phyloP scores from a whole-genome alignment of 2,329 filamentous ascomycete species.

The Geosmithia morbida region DNA sequence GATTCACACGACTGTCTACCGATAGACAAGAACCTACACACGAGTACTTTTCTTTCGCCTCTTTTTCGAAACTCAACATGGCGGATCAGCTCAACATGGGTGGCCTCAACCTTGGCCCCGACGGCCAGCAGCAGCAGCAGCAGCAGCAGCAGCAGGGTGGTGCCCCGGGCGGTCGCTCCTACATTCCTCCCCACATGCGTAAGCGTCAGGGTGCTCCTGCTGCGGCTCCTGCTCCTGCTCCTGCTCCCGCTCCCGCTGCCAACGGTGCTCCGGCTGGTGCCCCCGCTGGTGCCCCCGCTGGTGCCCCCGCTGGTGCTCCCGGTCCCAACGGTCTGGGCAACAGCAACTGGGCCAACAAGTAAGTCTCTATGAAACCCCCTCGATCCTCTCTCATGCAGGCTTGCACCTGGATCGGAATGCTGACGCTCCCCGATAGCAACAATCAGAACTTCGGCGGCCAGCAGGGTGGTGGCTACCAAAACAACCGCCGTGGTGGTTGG shows the following conservation, averaged over 20 bases:
- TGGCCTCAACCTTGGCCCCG: slow-evolving; percentile 49
- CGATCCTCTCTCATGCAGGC: background rate
- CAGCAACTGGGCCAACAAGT: slow-evolving; percentile 53
- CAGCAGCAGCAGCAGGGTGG: slow-evolving; percentile 12
- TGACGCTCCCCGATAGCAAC: slow-evolving; percentile 6
- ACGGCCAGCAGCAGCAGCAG: slow-evolving; percentile 16
- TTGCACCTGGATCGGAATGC: background rate
- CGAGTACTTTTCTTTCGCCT: slow-evolving; percentile 1
- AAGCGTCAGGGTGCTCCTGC: slow-evolving; percentile 30
- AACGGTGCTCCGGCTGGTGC: slow-evolving; percentile 5
- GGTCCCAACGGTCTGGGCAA: slow-evolving; percentile 38
- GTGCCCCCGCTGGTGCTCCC: slow-evolving; percentile 6
- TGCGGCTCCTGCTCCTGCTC: slow-evolving; percentile 8
- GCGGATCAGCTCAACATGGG: slow-evolving; percentile 76
- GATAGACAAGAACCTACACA: slow-evolving; percentile 5
- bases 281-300: slow-evolving; percentile 8
- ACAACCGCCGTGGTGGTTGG: slow-evolving; percentile 17
- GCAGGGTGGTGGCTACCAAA: slow-evolving; percentile 12
- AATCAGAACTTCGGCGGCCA: slow-evolving; percentile 16
- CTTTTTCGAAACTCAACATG: slow-evolving; percentile 37
- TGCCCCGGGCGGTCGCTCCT: slow-evolving; percentile 37
- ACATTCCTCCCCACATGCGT: slow-evolving; percentile 78
- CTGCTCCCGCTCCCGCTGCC: slow-evolving; percentile 7
- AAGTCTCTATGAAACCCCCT: slow-evolving; percentile 16
- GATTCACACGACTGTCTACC: slow-evolving; percentile 4